A percentile compares a stretch with the other conserved stretches of the same genome.
These are phyloP conservation scores for Lactarius sanguifluus DNA, from an alignment of 768 basidiomycete species.

Conservation along the genomic window DNA sequence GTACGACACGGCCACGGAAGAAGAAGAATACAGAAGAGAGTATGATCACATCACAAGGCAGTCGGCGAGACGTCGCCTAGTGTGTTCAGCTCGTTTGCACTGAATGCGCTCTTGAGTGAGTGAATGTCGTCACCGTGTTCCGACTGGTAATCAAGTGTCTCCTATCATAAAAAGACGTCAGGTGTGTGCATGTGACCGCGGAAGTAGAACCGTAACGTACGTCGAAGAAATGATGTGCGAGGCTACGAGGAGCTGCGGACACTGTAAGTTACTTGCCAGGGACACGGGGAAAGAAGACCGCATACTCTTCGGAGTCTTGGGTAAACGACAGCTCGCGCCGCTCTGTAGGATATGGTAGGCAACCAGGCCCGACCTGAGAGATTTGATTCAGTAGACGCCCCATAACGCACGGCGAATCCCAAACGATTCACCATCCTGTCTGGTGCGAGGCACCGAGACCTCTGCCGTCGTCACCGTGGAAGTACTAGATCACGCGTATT, in stretches of 20 bases:
- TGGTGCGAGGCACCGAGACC: slow-evolving; percentile 98
- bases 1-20: background rate
- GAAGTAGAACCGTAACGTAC: slow-evolving; percentile 46
- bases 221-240: slow-evolving; percentile 93
- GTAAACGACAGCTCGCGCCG: slow-evolving; percentile 83
- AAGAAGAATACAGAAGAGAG: background rate
- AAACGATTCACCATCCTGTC: slow-evolving; percentile 80
- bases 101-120: slow-evolving; percentile 62
- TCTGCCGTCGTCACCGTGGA: slow-evolving; percentile 90
- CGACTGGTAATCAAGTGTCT: slow-evolving; percentile 69
- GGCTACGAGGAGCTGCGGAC: slow-evolving; percentile 72
- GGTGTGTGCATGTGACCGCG: slow-evolving; percentile 15
- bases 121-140: slow-evolving; percentile 72
- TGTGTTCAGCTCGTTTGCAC: slow-evolving; percentile 43
- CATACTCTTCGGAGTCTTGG: slow-evolving; percentile 92
- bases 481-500: slow-evolving; percentile 55
- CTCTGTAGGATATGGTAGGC: slow-evolving; percentile 91
- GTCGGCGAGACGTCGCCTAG: slow-evolving; percentile 73
- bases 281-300: slow-evolving; percentile 23
- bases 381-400: background rate
- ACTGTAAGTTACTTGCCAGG: slow-evolving; percentile 2
- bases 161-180: slow-evolving; percentile 42
- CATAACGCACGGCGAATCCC: background rate
- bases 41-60: slow-evolving; percentile 49
- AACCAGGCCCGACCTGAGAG: slow-evolving; percentile 76